Base-by-base conservation (phyloP, 2,329 filamentous ascomycete species). In the Aspergillus ibericus region DNA sequence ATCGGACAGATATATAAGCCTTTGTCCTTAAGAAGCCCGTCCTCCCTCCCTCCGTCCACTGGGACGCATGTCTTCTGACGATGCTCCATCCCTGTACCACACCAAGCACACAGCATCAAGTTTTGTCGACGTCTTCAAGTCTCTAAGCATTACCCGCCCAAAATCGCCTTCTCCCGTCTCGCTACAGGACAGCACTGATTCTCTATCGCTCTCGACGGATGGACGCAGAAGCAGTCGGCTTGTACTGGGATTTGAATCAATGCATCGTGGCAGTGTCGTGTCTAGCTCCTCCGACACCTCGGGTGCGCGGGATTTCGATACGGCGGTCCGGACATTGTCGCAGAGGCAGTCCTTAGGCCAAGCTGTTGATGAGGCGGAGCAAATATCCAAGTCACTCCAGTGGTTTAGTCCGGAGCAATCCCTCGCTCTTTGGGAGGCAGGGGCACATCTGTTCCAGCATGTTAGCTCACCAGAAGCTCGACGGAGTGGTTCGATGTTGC, bases 91-190 rank as follows among this genome's bases (percentile, higher is more conserved):
- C 59, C 64, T 69, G 53, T 68, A 72, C 29, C 69, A 72, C 59
- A 66, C 70, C 58, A 76, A 75, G 63, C 61, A 70, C 47, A 69
- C 74, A 55, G 69, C 75, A 55, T 73, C 74, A 29, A 75, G 67
- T 59, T 73, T 78, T 61, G 74, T 74, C 57, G 75, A 77, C 72
- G 76, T 78, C 36, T 76, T 77, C 63, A 77, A 76, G 63, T 75
- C 75, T 40, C 55, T 78, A 77, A 72, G 71, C 58, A 69, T 72
- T 53, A 68, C 68, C 50, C 74, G 74, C 58, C 68, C 75, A 7
- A 76, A 76, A 68, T 74, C 73, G 25, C 69, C 72, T 54, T 76
- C 75, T 9, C 71, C 74, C 6, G 63, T 75, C 20, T 73, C 72
- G 29, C 54, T 67, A 38, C 66, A 66, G 40, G 71, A 72, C 48